Conservation (phyloP, 2,329 filamentous ascomycete genomes). For the Cylindrodendrum hubeiense region DNA sequence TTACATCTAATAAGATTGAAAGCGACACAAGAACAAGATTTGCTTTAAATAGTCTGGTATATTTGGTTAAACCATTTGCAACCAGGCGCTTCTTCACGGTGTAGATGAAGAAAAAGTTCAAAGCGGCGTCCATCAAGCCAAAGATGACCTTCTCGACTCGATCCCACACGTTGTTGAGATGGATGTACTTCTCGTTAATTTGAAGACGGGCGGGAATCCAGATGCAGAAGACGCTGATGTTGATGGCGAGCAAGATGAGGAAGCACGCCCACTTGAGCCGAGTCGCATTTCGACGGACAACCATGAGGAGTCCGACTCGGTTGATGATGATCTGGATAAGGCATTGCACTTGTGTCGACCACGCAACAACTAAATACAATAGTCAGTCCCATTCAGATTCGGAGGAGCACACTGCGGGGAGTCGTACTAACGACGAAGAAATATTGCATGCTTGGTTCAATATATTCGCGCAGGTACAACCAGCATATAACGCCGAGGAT, state of each 20-base stretch:
- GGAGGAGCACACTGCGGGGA: neutral
- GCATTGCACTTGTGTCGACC: slow-evolving; percentile 54
- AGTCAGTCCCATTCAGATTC: neutral
- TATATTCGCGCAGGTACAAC: slow-evolving; percentile 37
- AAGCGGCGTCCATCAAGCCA: slow-evolving; percentile 57
- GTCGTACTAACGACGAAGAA: slow-evolving; percentile 44
- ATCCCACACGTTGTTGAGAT: slow-evolving; percentile 63
- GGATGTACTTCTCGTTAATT: slow-evolving; percentile 52
- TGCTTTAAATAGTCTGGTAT: slow-evolving; percentile 57
- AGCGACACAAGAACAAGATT: slow-evolving; percentile 45
- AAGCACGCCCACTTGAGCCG: slow-evolving; percentile 59
- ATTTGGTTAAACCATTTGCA: slow-evolving; percentile 62
- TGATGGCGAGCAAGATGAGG: slow-evolving; percentile 57
- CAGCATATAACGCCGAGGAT: slow-evolving; percentile 40
- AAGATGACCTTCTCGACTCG: slow-evolving; percentile 63
- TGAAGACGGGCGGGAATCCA: slow-evolving; percentile 63
- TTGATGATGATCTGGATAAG: slow-evolving; percentile 67
- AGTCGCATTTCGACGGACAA: slow-evolving; percentile 48
- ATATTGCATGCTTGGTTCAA: slow-evolving; percentile 48
- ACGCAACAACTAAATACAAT: slow-evolving; percentile 40
- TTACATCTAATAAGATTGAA: slow-evolving; percentile 45
- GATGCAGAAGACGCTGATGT: slow-evolving; percentile 63
- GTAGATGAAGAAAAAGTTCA: slow-evolving; percentile 62
- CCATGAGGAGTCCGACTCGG: slow-evolving; percentile 59
- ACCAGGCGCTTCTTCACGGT: slow-evolving; percentile 59